Base-by-base conservation (phyloP, 2,329 filamentous ascomycete genomes). In the Botrytis paeoniae region DNA sequence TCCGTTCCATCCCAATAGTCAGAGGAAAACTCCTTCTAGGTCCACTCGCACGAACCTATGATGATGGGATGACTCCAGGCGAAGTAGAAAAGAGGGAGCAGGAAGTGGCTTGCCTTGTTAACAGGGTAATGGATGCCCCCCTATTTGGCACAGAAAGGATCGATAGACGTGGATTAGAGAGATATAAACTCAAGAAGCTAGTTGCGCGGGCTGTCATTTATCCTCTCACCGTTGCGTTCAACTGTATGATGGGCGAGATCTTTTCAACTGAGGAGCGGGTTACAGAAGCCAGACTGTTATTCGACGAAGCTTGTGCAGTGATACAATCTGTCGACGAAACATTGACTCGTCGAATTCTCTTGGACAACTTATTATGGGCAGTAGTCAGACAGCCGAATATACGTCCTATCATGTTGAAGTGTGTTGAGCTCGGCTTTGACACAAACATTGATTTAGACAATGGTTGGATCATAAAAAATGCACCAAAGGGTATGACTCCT, bases 391-490 rank as follows among this genome's bases (percentile, higher is more conserved):
- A 22, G 3, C 57, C 69, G 25, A 41, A 37, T 0, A 22, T 32
- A 39, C 32, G 35, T 37, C 57, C 54, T 25, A 14, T 64, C 37
- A 71, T 71, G 69, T 71, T 29, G 32, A 45, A 64, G 32, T 54
- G 69, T 51, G 54, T 71, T 10, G n/a, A 63, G 8, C 25, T 32
- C 10, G 69, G 59, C 20, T 37, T 32, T 25, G 18, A 29, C 59
- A 71, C 69, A 8, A 71, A 48, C 20, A 22, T 64, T 29, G 69
- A 71, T 45, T 14, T 71, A 32, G 69, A 71, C 59, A 71, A 71
- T 10, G 69, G 59, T 18, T 71, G 43, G 43, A 63, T 71, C 43
- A 71, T 64, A 64, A 51, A 51, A 18, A 35, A 64, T 63, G 69
- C 51, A 9, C 51, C 59, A 48, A 54, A 16, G 1, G 43, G 69